Evolutionary conservation across 1,139 yeast species (phyloP), one percentile per base, ranked within the genome.

Genomic region (Diutina catenulata): DNA sequence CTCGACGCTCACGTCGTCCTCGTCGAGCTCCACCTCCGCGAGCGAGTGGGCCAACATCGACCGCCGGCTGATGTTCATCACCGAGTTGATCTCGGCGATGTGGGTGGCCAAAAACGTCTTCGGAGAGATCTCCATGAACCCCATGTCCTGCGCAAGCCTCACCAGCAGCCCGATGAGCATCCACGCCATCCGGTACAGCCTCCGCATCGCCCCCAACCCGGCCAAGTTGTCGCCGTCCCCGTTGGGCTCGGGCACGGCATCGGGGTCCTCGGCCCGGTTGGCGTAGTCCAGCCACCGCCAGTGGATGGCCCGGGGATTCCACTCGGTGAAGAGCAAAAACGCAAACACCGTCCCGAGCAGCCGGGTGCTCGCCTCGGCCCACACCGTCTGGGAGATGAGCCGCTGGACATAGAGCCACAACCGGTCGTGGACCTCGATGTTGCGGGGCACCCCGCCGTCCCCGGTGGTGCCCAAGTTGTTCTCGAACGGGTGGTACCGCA

Each of bases 271-370:
- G 2, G 72, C 72, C 36, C 61, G 57, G 48, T 83, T 84, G 3
- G 95, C 95, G 57, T 84, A 86, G 56, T 87, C 96, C 0, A 77
- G 65, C 81, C 88, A 80, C 44, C 87, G 62, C 78, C 87, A 81
- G 55, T 87, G 95, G 43, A 87, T 86, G 5, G 95, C 95, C 40
- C 95, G 63, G 2, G 95, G 95, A 49, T 86, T 86, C 96, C 96
- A 87, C 54, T 87, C 95, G 0, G 95, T 83, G 47, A 87, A 80
- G n/a, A 88, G 60, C 37, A 87, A 59, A 51, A 87, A 84, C 1
- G 95, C 88, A 48, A 81, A 70, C 5, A 86, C 79, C 0, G 95
- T 86, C 1, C 95, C 95, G 5, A 86, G 74, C 0, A 93, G 80
- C 44, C 95, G 62, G 4, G 94, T 81, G 42, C 87, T 77, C 0